Evolutionary conservation across 2,329 filamentous ascomycete genomes (phyloP).

Genomic region (Microcyclospora tardicrescens): DNA sequence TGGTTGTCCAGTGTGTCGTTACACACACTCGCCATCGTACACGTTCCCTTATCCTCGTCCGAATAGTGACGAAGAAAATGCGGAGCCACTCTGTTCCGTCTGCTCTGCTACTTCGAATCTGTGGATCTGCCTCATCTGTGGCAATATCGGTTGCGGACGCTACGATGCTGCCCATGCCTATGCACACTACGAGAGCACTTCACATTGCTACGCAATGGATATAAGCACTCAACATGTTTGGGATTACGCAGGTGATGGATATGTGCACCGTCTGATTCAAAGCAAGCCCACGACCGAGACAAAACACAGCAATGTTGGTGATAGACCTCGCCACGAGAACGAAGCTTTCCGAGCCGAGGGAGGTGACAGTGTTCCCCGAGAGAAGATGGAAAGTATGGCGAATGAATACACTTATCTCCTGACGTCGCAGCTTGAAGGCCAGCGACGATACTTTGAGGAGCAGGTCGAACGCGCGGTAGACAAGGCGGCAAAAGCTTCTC

Average conservation of each 20-base stretch:
- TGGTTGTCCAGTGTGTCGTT: conserved; percentile 88
- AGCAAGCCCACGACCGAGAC: conserved; percentile 60
- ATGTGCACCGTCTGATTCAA: conserved; percentile 89
- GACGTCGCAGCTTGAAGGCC: conserved; percentile 82
- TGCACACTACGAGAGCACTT: conserved; percentile 79
- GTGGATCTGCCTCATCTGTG: conserved; percentile 93
- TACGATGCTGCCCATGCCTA: conserved; percentile 93
- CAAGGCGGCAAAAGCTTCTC: conserved; percentile 66
- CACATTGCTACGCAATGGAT: conserved; percentile 86
- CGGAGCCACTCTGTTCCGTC: conserved; percentile 61
- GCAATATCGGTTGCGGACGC: conserved; percentile 80
- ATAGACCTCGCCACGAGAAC: conserved; percentile 28
- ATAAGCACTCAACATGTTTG: conserved; percentile 89
- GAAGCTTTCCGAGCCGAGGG: conserved; percentile 27
- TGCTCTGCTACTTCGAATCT: conserved; percentile 73
- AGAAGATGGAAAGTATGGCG: conserved; percentile 65
- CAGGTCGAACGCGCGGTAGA: conserved; percentile 78
- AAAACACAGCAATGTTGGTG: conserved; percentile 20
- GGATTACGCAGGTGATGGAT: conserved; percentile 93
- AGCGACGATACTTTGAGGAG: conserved; percentile 88
- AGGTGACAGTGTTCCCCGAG: conserved; percentile 58
- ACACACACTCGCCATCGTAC: conserved; percentile 52
- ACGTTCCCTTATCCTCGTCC: conserved; percentile 25
- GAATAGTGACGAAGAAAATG: conserved; percentile 30
- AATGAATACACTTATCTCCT: conserved; percentile 91